phyloP scores from a whole-genome alignment of 768 basidiomycete genomes.

The Tricholoma flavovirens region DNA sequence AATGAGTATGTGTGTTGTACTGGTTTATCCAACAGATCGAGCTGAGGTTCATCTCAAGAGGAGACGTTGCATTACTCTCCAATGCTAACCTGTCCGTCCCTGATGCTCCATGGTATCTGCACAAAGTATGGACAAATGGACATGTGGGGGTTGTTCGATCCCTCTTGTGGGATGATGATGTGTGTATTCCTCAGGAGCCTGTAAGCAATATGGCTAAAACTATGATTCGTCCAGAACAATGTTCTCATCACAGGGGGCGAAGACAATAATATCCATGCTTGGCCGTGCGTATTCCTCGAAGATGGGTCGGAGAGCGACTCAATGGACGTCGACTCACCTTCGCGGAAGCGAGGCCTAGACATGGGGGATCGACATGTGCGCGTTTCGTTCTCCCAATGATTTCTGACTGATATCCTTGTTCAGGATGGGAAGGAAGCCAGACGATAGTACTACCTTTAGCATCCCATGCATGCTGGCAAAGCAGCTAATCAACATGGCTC shows the following conservation, averaged over 20 bases:
- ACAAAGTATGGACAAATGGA: constrained; percentile 47
- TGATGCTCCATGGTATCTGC: constrained; percentile 42
- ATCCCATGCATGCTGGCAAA: not conserved
- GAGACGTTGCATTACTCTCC: constrained; percentile 53
- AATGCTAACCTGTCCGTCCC: constrained; percentile 32
- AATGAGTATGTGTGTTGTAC: constrained; percentile 50
- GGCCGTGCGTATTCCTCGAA: constrained; percentile 22
- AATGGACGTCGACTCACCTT: constrained; percentile 24
- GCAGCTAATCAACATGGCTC: not conserved
- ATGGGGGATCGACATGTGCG: constrained; percentile 20
- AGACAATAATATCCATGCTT: constrained; percentile 41
- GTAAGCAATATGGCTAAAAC: not conserved
- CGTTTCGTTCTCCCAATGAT: not conserved
- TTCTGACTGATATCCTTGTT: not conserved
- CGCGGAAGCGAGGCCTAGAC: constrained; percentile 18
- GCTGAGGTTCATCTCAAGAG: constrained; percentile 30
- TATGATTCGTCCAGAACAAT: constrained; percentile 23
- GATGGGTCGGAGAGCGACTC: constrained; percentile 8
- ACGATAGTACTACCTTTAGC: constrained; percentile 4
- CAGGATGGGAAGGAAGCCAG: constrained; percentile 15
- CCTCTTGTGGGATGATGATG: constrained; percentile 51
- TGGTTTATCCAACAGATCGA: not conserved
- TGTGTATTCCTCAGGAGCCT: constrained; percentile 13
- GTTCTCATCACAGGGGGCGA: constrained; percentile 46
- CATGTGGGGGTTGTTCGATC: constrained; percentile 56